These are phyloP conservation scores for Homolaphlyctis polyrhiza DNA, from an alignment of 371 early-diverging fungal species.

Conservation along the genomic window DNA sequence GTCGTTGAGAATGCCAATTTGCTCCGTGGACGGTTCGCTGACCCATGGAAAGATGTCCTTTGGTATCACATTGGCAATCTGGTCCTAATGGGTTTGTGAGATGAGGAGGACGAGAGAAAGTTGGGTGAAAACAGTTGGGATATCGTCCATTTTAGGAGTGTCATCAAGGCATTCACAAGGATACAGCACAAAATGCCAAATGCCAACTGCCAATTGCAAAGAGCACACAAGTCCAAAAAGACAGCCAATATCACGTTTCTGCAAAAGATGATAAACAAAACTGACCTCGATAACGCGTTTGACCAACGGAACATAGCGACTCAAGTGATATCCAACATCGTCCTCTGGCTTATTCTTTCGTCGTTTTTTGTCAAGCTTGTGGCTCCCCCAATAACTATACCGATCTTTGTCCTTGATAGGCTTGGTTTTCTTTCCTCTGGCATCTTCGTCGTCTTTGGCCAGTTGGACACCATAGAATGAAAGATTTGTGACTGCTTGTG, in stretches of 20 bases:
- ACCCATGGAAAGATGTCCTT: constrained; percentile 36
- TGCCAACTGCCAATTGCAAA: background rate
- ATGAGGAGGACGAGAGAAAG: background rate
- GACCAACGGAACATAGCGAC: constrained; percentile 36
- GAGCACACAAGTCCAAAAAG: background rate
- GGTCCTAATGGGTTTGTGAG: constrained; percentile 24
- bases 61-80: constrained; percentile 28
- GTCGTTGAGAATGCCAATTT: constrained; percentile 15
- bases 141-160: too few species aligned
- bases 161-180: too few species aligned
- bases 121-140: too few species aligned
- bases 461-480: constrained; percentile 57
- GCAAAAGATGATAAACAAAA: background rate
- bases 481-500: constrained; percentile 77
- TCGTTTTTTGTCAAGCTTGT: constrained; percentile 29
- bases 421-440: background rate
- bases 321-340: constrained; percentile 32
- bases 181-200: too few species aligned
- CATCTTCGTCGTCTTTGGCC: background rate
- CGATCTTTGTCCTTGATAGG: constrained; percentile 11
- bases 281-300: constrained; percentile 39
- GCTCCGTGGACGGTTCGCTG: constrained; percentile 28
- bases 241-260: background rate
- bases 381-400: constrained; percentile 4
- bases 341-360: constrained; percentile 28